Conservation (phyloP, 2,329 filamentous ascomycete genomes). For the Daldinia sp. region DNA sequence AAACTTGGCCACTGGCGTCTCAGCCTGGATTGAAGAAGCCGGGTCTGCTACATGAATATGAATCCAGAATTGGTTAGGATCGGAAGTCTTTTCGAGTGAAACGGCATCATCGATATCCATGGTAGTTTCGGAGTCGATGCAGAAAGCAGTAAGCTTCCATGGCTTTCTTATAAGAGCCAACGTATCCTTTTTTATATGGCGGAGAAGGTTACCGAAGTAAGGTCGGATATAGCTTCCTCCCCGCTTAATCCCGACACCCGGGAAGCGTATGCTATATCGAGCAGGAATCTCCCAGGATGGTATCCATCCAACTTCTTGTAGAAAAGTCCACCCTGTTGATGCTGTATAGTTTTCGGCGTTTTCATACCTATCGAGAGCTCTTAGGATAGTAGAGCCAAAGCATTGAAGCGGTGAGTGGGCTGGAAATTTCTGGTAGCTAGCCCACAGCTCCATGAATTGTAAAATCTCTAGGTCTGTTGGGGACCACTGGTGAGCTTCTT, state of each 20-base stretch:
- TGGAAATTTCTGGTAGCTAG: slow-evolving; percentile 67
- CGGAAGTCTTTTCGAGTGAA: slow-evolving; percentile 72
- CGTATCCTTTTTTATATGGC: slow-evolving; percentile 57
- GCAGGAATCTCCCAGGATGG: slow-evolving; percentile 77
- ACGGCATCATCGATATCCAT: slow-evolving; percentile 83
- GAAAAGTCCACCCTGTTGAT: slow-evolving; percentile 70
- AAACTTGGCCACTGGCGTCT: slow-evolving; percentile 69
- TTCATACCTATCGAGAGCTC: slow-evolving; percentile 70
- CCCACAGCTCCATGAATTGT: slow-evolving; percentile 77
- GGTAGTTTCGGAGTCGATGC: slow-evolving; percentile 76
- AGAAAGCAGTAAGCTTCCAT: slow-evolving; percentile 75
- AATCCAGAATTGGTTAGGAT: slow-evolving; percentile 73
- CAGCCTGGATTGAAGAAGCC: slow-evolving; percentile 73
- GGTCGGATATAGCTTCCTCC: slow-evolving; percentile 58
- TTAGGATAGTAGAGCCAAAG: slow-evolving; percentile 73
- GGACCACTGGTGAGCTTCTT: slow-evolving; percentile 57
- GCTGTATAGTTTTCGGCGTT: slow-evolving; percentile 60
- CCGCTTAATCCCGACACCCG: slow-evolving; percentile 59
- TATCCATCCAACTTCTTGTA: slow-evolving; percentile 81
- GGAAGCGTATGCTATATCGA: slow-evolving; percentile 70
- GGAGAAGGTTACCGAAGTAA: slow-evolving; percentile 51
- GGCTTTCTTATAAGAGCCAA: slow-evolving; percentile 66
- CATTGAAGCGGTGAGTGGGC: slow-evolving; percentile 66
- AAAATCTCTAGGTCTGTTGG: slow-evolving; percentile 68
- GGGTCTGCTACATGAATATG: slow-evolving; percentile 85